Conservation (phyloP, 1,284 basidiomycete species). For the Pseudozyma sp. region DNA sequence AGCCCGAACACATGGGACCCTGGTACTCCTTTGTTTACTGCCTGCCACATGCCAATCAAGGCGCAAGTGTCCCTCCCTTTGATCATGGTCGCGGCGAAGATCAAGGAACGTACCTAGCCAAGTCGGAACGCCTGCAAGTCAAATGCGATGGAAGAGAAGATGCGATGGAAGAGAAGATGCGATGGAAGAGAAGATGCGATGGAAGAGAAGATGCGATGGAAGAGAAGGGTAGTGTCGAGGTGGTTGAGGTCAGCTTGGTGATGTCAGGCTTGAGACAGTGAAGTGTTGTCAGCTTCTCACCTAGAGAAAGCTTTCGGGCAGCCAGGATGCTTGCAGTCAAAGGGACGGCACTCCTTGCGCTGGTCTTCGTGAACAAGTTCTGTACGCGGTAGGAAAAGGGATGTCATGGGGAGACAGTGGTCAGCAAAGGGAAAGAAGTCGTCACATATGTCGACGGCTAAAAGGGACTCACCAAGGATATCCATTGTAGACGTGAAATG, state of each 20-base stretch:
- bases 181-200: not conserved
- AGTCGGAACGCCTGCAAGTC: conserved; percentile 48
- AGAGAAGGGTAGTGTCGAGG: not conserved
- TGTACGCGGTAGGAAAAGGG: conserved; percentile 3
- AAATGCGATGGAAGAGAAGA: not conserved
- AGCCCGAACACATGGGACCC: not conserved
- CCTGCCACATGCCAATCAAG: not conserved
- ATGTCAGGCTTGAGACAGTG: no score
- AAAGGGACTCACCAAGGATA: conserved; percentile 45
- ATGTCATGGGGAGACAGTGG: not conserved
- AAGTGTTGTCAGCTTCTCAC: conserved; percentile 19
- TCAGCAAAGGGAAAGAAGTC: not conserved
- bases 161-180: not conserved
- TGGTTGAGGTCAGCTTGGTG: not conserved
- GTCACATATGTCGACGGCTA: not conserved
- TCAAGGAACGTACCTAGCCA: conserved; percentile 45
- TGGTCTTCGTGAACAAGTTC: conserved; percentile 62
- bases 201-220: not conserved
- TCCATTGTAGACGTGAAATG: conserved; percentile 36
- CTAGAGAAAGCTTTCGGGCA: conserved; percentile 61
- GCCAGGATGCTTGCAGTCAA: conserved; percentile 49
- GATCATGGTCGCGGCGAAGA: not conserved
- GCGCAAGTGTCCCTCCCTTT: not conserved
- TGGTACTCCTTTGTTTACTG: conserved; percentile 12
- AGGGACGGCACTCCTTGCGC: conserved; percentile 49